A percentile compares a stretch with the other conserved stretches of the same genome.
These are phyloP conservation scores for Phaeotremella skinneri DNA, from an alignment of 768 basidiomycete genomes.

Conservation along the genomic window DNA sequence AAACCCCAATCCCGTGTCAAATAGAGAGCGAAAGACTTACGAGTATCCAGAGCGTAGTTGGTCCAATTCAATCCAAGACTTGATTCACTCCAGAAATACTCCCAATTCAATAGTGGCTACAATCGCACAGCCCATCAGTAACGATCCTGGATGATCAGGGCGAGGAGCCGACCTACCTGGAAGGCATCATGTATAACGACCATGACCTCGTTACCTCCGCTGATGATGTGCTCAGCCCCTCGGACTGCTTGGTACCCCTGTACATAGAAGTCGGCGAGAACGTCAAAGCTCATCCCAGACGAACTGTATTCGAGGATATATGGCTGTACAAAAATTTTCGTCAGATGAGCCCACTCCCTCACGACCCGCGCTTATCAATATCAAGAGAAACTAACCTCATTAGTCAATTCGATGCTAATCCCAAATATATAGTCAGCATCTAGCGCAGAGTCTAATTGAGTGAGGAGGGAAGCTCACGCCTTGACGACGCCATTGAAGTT, in stretches of 20 bases:
- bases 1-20: background rate
- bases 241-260: conserved; percentile 37
- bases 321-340: conserved; percentile 11
- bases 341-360: background rate
- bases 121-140: background rate
- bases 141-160: background rate
- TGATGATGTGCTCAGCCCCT: conserved; percentile 26
- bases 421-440: background rate
- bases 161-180: conserved; percentile 18
- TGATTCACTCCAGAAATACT: conserved; percentile 33
- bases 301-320: conserved; percentile 39
- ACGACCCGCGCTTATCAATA: background rate
- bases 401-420: conserved; percentile 32
- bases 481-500: conserved; percentile 43
- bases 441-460: background rate
- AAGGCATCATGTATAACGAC: conserved; percentile 46
- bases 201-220: conserved; percentile 29
- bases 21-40: conserved; percentile 14
- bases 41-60: conserved; percentile 45
- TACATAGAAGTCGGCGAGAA: conserved; percentile 33
- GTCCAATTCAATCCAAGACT: conserved; percentile 35
- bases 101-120: conserved; percentile 35
- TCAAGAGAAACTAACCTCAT: conserved; percentile 23
- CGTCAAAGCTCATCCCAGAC: conserved; percentile 34
- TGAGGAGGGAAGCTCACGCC: conserved; percentile 16